Evolutionary conservation across 179 eudicot genomes (phyloP), one percentile per base, ranked within the genome.

Genomic region (Carnegiea gigantea): DNA sequence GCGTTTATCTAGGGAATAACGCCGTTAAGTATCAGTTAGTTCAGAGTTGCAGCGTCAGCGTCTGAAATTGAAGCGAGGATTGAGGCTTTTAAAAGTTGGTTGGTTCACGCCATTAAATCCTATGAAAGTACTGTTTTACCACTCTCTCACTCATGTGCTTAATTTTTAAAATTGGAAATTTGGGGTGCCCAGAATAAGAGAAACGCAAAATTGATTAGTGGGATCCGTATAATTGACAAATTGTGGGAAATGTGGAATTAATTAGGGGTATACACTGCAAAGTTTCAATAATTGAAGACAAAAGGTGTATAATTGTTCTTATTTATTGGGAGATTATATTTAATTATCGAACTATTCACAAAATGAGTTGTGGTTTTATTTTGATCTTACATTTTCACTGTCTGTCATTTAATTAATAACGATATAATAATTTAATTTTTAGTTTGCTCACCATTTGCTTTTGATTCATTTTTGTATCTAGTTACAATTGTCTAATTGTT

Each of bases 1-100:
- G 95, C 1, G 53, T 88, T 11, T 44, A 68, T 17, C 80, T 91
- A 18, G 92, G 90, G 21, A 81, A 74, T 28, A 81, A 83, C 81
- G 91, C 88, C 62, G 46, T 93, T 20, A 95, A 95, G 87, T 95
- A 91, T 73, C 94, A 91, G 88, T 85, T 92, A 12, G 57, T 76
- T 15, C 87, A 81, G 86, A 82, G 82, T 13, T 95, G 98, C 80
- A 73, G 80, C 48, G 97, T 95, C 82, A 89, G 81, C 72, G 92
- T 95, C 10, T 94, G 87, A 90, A 7, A 40, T 11, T n/a, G 6
- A 23, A 23, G 68, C 1, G 9, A 23, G 68, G 0, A 18, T 15
- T 57, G 68, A 1, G 13, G 10, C 30, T 68, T 43, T 38, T 13
- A 40, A 72, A 72, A 40, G 51, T 40, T 38, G 28, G 75, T 40